Percentiles rank a stretch among this genome's conserved stretches.
These are phyloP conservation scores for Irpex rosettiformis DNA, from an alignment of 1,284 basidiomycete species.

Conservation along the genomic window DNA sequence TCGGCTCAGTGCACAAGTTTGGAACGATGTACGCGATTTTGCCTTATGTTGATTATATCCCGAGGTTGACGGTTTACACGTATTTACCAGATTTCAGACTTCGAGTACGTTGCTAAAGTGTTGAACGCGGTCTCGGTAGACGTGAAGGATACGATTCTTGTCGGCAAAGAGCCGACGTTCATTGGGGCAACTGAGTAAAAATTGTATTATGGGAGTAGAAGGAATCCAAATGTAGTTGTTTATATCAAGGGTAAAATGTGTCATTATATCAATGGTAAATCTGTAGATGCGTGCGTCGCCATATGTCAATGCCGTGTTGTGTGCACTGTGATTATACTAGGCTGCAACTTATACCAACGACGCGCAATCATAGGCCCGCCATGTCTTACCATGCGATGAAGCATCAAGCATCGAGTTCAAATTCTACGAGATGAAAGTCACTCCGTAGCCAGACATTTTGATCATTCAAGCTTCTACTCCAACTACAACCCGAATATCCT, in stretches of 20 bases:
- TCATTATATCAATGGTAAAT: too few relatives aligned
- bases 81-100: constrained; percentile 45
- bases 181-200: background rate
- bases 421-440: too few relatives aligned
- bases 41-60: background rate
- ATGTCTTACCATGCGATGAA: too few relatives aligned
- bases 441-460: too few relatives aligned
- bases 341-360: too few relatives aligned
- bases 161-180: background rate
- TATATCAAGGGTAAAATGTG: too few relatives aligned
- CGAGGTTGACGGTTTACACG: background rate
- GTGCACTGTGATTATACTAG: too few relatives aligned
- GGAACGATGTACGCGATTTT: constrained; percentile 45
- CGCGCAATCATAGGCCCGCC: too few relatives aligned
- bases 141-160: constrained; percentile 10
- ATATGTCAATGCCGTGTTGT: too few relatives aligned
- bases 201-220: background rate
- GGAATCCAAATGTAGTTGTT: background rate
- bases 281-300: too few relatives aligned
- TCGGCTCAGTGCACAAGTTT: constrained; percentile 70
- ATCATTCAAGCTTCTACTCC: background rate
- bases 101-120: constrained; percentile 44
- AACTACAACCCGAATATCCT: constrained; percentile 8
- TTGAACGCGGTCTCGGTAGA: constrained; percentile 31
- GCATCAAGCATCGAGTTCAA: too few relatives aligned